Evolutionary conservation across 768 basidiomycete species (phyloP).

Genomic region (Amanita subjunquillea): DNA sequence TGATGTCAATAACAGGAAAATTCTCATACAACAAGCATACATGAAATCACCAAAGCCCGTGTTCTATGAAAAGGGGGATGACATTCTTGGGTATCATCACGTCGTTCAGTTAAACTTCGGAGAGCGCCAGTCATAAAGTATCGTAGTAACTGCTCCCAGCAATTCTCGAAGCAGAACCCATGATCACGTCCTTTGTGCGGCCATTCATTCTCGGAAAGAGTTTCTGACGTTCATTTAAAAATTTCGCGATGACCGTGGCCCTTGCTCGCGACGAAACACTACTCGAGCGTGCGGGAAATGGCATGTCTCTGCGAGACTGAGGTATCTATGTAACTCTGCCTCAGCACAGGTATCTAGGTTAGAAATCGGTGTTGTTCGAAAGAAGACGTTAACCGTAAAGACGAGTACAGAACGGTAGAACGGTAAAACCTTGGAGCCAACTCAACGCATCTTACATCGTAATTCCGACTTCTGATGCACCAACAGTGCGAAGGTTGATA

Average conservation of each 20-base stretch:
- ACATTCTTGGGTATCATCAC: background rate
- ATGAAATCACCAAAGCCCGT: background rate
- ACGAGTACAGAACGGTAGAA: background rate
- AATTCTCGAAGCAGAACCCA: background rate
- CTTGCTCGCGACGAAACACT: background rate
- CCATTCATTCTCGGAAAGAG: background rate
- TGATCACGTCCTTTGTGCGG: background rate
- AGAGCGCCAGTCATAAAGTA: background rate
- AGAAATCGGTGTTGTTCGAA: background rate
- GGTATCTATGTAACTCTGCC: background rate
- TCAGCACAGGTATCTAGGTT: background rate
- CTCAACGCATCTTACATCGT: background rate
- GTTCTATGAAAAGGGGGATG: background rate
- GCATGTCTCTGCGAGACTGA: background rate
- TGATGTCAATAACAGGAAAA: background rate
- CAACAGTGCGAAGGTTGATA: background rate
- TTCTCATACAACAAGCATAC: background rate
- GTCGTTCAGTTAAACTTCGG: constrained; percentile 1
- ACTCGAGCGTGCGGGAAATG: background rate
- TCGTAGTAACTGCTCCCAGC: background rate
- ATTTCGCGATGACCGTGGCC: background rate
- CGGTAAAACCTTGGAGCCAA: constrained; percentile 1
- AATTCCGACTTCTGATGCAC: constrained; percentile 1
- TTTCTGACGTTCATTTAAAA: constrained; percentile 7
- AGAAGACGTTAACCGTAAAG: background rate